Evolutionary conservation across 2,329 filamentous ascomycete genomes (phyloP).

Genomic region (Penicillium frequentans): DNA sequence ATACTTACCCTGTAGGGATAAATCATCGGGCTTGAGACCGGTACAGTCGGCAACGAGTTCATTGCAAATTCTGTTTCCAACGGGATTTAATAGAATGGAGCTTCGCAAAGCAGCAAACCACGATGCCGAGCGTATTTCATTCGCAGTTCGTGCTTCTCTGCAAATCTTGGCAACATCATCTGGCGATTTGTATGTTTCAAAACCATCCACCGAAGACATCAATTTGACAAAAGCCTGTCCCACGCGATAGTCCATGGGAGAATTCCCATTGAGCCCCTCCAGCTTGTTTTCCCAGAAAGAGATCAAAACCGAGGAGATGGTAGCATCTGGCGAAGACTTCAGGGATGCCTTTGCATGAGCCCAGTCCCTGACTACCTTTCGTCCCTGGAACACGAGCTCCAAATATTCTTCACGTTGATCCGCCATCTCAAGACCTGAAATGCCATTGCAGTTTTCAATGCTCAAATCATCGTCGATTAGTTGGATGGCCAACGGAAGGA

Average conservation of each 20-base stretch:
- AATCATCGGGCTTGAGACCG: conserved; percentile 48
- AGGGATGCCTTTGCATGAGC: conserved; percentile 28
- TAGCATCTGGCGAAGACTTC: conserved; percentile 11
- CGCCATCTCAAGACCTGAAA: conserved; percentile 50
- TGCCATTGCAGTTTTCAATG: conserved; percentile 54
- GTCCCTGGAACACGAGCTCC: conserved; percentile 54
- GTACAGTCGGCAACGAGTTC: conserved; percentile 62
- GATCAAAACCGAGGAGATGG: conserved; percentile 25
- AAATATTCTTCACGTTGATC: conserved; percentile 55
- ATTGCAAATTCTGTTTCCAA: conserved; percentile 57
- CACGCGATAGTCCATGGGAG: conserved; percentile 38
- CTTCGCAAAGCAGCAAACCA: conserved; percentile 52
- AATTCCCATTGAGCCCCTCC: conserved; percentile 30
- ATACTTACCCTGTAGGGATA: conserved; percentile 43
- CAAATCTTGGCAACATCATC: conserved; percentile 37
- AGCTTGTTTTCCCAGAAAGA: conserved; percentile 37
- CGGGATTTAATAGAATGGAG: conserved; percentile 48
- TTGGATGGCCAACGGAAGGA: conserved; percentile 56
- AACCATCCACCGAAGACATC: conserved; percentile 32
- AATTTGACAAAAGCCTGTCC: conserved; percentile 44
- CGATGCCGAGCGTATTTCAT: conserved; percentile 49
- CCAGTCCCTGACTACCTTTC: conserved; percentile 49
- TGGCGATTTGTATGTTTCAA: conserved; percentile 25
- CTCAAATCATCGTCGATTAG: conserved; percentile 62
- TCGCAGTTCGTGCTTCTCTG: conserved; percentile 37